Evolutionary conservation across 1,284 basidiomycete genomes (phyloP), one percentile per base, ranked within the genome.

Genomic region (Takashimella koratensis): DNA sequence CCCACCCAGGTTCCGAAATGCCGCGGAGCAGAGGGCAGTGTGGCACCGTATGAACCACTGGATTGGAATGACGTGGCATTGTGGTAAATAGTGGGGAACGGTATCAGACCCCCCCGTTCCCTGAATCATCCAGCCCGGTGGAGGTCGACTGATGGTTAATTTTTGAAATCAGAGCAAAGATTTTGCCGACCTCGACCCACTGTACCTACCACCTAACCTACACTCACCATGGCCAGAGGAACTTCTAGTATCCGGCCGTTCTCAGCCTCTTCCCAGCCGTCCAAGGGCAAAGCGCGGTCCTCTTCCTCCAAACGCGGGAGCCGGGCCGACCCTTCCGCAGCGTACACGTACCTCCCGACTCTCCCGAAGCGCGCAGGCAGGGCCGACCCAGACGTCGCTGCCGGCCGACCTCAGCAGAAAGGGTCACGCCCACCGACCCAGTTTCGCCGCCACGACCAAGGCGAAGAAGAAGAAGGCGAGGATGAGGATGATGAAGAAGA

Each of bases 361-460:
- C 56, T 73, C 27, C 71, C 71, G 2, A 73, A 71, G 59, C 60
- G 66, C 20, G 68, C 70, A 53, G 61, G 72, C 21, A 74, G 71
- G 2, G 59, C 56, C 3, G 64, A 59, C 59, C 20, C 58, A 73
- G 58, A 66, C 50, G 43, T 57, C 43, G 52, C 45, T n/a, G 47
- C 57, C 24, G 50, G 49, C 4, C 39, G 43, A 10, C 43, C 46
- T 19, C 23, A 48, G 25, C n/a, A n/a, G n/a, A n/a, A n/a, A n/a
- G n/a, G n/a, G n/a, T n/a, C n/a, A n/a, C n/a, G n/a, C n/a, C n/a
- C n/a, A n/a, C n/a, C n/a, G n/a, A n/a, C n/a, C n/a, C n/a, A n/a
- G n/a, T n/a, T n/a, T n/a, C n/a, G n/a, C n/a, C n/a, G n/a, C n/a
- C n/a, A n/a, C n/a, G 57, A 22, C 39, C 51, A 47, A 51, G 51